These are phyloP conservation scores for Gremmenia infestans DNA, from an alignment of 2,329 filamentous ascomycete genomes.

Conservation along the genomic window DNA sequence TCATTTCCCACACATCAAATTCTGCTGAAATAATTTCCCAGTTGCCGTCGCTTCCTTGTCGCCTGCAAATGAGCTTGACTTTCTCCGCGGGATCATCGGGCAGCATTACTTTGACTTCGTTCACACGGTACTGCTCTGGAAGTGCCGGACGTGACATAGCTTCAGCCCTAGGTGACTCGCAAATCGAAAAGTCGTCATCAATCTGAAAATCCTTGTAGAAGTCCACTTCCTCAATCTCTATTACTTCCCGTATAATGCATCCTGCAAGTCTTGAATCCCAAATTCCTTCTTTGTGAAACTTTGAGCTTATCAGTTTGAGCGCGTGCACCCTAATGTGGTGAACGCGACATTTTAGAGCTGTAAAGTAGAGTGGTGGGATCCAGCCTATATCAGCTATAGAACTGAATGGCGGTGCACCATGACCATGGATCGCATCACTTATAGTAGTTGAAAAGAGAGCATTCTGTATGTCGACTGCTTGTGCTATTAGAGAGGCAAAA, in stretches of 20 bases:
- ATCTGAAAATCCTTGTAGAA: conserved; percentile 18
- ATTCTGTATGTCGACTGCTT: conserved; percentile 8
- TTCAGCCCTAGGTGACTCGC: neutral
- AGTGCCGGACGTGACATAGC: conserved; percentile 17
- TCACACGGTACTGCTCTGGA: conserved; percentile 19
- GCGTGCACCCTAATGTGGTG: conserved; percentile 37
- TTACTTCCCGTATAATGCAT: conserved; percentile 33
- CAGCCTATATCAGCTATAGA: conserved; percentile 40
- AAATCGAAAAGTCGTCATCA: conserved; percentile 10
- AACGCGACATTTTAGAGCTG: conserved; percentile 43
- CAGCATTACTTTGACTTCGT: conserved; percentile 16
- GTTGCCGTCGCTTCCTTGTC: neutral
- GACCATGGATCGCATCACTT: conserved; percentile 9
- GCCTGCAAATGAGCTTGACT: neutral
- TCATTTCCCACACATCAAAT: neutral
- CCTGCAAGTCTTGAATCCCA: conserved; percentile 36
- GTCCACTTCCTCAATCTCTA: conserved; percentile 36
- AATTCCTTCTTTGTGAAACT: conserved; percentile 36
- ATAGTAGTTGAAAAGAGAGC: neutral
- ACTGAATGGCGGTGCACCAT: conserved; percentile 26
- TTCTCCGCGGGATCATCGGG: neutral
- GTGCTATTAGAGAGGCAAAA: conserved; percentile 33
- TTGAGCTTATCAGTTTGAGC: conserved; percentile 29
- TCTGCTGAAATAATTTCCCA: neutral
- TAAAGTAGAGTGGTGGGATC: conserved; percentile 41